Evolutionary conservation across 306 rosid species (phyloP).

Genomic region (Mucuna pruriens): DNA sequence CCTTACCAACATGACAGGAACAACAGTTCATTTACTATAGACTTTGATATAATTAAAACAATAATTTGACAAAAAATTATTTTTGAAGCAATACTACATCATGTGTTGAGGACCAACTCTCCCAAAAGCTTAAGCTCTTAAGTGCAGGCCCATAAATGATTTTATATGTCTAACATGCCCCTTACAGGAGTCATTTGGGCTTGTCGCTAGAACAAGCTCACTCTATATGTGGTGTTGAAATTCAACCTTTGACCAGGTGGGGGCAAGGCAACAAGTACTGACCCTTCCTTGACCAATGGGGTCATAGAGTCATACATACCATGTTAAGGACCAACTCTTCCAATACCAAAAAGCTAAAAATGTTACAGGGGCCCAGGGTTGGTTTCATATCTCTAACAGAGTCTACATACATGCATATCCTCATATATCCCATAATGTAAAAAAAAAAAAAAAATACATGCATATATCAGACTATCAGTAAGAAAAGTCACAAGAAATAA

Average conservation of each 20-base stretch:
- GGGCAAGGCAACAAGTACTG: background rate
- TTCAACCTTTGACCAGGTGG: background rate
- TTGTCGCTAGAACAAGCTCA: background rate
- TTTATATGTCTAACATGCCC: background rate
- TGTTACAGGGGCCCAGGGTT: background rate
- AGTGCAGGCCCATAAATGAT: background rate
- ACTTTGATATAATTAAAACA: constrained; percentile 4
- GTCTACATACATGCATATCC: background rate
- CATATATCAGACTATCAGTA: no score
- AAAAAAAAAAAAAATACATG: background rate
- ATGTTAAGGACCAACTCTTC: background rate
- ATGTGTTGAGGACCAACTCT: background rate
- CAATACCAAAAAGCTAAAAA: background rate
- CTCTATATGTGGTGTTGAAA: background rate
- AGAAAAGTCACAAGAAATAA: constrained; percentile 11
- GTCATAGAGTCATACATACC: background rate
- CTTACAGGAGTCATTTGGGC: background rate
- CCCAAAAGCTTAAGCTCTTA: constrained; percentile 6
- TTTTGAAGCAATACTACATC: background rate
- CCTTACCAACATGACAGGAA: background rate
- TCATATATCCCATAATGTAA: constrained; percentile 24
- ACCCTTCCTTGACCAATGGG: background rate
- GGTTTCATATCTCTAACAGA: background rate
- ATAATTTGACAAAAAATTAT: background rate
- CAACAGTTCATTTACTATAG: background rate